A percentile compares a stretch with the other conserved stretches of the same genome.
These are phyloP conservation scores for Coniochaeta sp. DNA, from an alignment of 2,329 filamentous ascomycete species.

Conservation along the genomic window DNA sequence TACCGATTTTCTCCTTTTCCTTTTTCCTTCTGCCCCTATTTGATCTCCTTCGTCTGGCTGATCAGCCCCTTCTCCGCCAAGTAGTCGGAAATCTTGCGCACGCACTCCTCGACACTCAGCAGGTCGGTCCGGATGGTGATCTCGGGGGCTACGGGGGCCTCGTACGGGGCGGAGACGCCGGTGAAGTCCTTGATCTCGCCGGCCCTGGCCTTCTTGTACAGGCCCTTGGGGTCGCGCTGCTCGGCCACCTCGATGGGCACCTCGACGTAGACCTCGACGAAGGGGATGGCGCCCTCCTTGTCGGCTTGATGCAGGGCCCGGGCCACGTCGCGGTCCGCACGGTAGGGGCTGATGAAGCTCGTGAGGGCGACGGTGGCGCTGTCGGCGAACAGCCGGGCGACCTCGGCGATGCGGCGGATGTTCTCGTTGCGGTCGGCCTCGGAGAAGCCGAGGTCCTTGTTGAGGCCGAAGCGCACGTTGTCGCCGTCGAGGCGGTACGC, in stretches of 20 bases:
- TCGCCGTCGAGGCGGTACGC: conserved; percentile 96
- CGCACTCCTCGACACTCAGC: conserved; percentile 80
- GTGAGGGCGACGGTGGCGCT: conserved; percentile 81
- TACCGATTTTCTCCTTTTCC: neutral
- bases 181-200: conserved; percentile 98
- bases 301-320: conserved; percentile 67
- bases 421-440: conserved; percentile 95
- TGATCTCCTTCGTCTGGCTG: conserved; percentile 20
- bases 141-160: conserved; percentile 79
- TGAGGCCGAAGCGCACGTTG: conserved; percentile 96
- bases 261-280: conserved; percentile 92
- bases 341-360: conserved; percentile 95
- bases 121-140: conserved; percentile 79
- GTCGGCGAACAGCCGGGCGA: conserved; percentile 95
- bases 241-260: conserved; percentile 87
- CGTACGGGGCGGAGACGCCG: conserved; percentile 90
- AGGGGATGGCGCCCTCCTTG: conserved; percentile 66
- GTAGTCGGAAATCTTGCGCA: conserved; percentile 76
- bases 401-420: conserved; percentile 92
- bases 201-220: conserved; percentile 93
- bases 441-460: conserved; percentile 94
- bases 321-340: conserved; percentile 75
- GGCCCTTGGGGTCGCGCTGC: conserved; percentile 90
- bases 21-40: conserved; percentile 1
- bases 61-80: conserved; percentile 62